phyloP scores from a whole-genome alignment of 352 stramenopile genomes.

The Phytophthora aleatoria region DNA sequence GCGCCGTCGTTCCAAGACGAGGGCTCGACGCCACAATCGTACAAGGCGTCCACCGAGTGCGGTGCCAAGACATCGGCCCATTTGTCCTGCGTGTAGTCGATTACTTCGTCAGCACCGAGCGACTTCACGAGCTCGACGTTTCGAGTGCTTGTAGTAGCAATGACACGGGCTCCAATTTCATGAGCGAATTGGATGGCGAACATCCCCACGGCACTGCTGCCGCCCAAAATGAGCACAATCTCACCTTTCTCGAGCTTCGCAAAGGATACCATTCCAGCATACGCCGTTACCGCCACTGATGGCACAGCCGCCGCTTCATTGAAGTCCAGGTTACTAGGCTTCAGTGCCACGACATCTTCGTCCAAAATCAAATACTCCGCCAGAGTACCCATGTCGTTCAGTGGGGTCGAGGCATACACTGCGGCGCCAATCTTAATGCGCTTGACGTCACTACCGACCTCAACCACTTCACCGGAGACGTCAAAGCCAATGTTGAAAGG shows the following conservation, averaged over 20 bases:
- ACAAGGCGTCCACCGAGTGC: constrained; percentile 30
- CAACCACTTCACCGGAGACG: constrained; percentile 33
- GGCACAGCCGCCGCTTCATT: constrained; percentile 35
- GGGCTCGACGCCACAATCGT: constrained; percentile 27
- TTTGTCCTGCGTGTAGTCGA: constrained; percentile 60
- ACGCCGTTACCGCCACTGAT: constrained; percentile 26
- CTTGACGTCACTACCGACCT: constrained; percentile 34
- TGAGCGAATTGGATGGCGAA: background rate
- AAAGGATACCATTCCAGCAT: constrained; percentile 16
- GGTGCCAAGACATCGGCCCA: constrained; percentile 32
- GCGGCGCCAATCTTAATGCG: constrained; percentile 31
- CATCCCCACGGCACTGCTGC: constrained; percentile 26
- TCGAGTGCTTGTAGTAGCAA: background rate
- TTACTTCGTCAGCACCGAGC: constrained; percentile 47
- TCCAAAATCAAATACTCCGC: constrained; percentile 39
- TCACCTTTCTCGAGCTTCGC: background rate
- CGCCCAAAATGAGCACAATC: background rate
- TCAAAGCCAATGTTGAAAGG: constrained; percentile 48
- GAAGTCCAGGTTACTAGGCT: constrained; percentile 45
- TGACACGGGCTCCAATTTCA: background rate
- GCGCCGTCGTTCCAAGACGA: constrained; percentile 30
- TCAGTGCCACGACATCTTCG: constrained; percentile 27
- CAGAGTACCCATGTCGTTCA: constrained; percentile 20
- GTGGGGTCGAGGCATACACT: constrained; percentile 23
- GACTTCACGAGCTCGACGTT: constrained; percentile 44